phyloP scores from a whole-genome alignment of 192 early-diverging fungal species.

The Coemansia sp. region DNA sequence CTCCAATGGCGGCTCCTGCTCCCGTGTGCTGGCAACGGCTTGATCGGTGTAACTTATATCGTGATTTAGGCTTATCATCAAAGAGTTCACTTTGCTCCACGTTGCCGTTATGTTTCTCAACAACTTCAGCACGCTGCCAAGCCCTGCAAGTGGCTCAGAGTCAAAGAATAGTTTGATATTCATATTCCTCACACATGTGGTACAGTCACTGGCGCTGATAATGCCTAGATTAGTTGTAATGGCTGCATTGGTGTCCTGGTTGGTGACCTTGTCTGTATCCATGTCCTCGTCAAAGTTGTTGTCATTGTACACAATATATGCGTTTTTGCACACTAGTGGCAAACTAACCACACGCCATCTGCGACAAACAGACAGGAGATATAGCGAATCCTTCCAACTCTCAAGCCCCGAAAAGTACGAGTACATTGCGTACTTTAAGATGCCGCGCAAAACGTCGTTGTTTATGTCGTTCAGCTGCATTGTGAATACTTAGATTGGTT shows the following conservation, averaged over 20 bases:
- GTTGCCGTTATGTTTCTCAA: not conserved
- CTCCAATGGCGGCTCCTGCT: no score
- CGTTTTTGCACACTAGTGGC: slow-evolving; percentile 1
- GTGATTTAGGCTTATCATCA: not conserved
- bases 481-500: not conserved
- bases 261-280: not conserved
- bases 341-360: slow-evolving; percentile 4
- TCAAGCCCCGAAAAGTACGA: not conserved
- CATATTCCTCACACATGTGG: not conserved
- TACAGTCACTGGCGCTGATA: not conserved
- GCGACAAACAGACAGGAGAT: not conserved
- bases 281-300: not conserved
- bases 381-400: not conserved
- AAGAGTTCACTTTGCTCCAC: not conserved
- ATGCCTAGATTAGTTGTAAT: not conserved
- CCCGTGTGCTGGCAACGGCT: no score
- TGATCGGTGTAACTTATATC: not conserved
- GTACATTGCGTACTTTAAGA: not conserved
- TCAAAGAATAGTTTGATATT: slow-evolving; percentile 1
- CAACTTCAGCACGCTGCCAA: not conserved
- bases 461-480: not conserved
- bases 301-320: not conserved
- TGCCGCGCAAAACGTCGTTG: slow-evolving; percentile 1
- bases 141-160: not conserved
- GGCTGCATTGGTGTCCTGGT: not conserved